phyloP scores from a whole-genome alignment of 495 filamentous ascomycete species.

The Platismatia glauca region DNA sequence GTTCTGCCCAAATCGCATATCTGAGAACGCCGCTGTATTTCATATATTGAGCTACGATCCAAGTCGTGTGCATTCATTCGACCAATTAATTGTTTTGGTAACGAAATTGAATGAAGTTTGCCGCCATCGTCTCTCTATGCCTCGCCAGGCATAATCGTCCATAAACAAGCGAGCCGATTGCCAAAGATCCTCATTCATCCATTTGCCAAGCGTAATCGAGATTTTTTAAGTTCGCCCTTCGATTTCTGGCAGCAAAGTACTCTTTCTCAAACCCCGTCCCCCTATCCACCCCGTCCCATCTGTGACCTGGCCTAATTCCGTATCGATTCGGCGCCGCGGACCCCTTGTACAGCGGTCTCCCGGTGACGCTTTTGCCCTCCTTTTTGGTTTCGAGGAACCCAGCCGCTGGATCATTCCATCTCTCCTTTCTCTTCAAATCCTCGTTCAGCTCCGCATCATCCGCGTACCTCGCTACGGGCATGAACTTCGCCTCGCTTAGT shows the following conservation, averaged over 20 bases:
- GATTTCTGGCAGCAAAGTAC: constrained; percentile 80
- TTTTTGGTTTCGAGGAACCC: constrained; percentile 58
- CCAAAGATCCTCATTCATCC: constrained; percentile 11
- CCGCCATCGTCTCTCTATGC: not conserved
- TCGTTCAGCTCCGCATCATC: constrained; percentile 81
- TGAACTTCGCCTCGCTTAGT: constrained; percentile 66
- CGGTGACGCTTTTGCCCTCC: constrained; percentile 41
- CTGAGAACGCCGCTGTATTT: not conserved
- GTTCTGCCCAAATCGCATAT: not conserved
- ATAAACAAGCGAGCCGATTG: not conserved
- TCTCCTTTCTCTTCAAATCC: constrained; percentile 60
- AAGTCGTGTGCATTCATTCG: not conserved
- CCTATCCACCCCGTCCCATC: constrained; percentile 97
- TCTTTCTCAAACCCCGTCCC: constrained; percentile 91
- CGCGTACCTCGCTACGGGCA: constrained; percentile 67
- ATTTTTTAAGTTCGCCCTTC: constrained; percentile 59
- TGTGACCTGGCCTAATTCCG: constrained; percentile 81
- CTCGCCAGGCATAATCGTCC: no score
- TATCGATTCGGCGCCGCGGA: constrained; percentile 83
- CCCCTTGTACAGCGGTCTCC: constrained; percentile 72
- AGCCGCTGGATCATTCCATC: constrained; percentile 94
- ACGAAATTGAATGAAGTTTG: not conserved
- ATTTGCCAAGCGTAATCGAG: constrained; percentile 80
- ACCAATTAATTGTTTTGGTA: no score
- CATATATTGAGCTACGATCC: not conserved